A percentile compares a stretch with the other conserved stretches of the same genome.
Evolutionary conservation across 768 basidiomycete genomes (phyloP).

Genomic region (Cystoderma amianthinum): DNA sequence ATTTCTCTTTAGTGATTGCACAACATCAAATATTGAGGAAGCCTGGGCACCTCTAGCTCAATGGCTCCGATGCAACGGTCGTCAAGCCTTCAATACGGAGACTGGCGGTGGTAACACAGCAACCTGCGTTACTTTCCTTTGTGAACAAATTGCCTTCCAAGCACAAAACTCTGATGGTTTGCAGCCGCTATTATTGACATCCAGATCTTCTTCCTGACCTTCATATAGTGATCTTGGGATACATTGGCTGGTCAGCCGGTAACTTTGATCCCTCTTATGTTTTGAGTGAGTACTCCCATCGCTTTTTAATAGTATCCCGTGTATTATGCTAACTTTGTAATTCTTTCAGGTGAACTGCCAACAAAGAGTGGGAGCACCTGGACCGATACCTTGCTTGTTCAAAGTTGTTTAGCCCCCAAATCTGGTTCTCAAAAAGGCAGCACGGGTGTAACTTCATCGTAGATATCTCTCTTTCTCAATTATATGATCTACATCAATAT

Average conservation of each 20-base stretch:
- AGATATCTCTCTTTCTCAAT: no score
- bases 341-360: constrained; percentile 17
- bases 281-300: constrained; percentile 11
- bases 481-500: no score
- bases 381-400: constrained; percentile 35
- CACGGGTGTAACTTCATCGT: no score
- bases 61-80: constrained; percentile 41
- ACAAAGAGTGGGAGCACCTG: constrained; percentile 21
- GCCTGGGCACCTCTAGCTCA: constrained; percentile 38
- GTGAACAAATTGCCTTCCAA: constrained; percentile 38
- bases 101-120: constrained; percentile 51
- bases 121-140: constrained; percentile 37
- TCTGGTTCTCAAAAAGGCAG: constrained; percentile 20
- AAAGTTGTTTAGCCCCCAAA: constrained; percentile 21
- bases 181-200: constrained; percentile 5
- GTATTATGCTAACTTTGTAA: not conserved
- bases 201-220: no score
- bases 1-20: constrained; percentile 27
- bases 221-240: constrained; percentile 40
- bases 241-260: constrained; percentile 56
- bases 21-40: constrained; percentile 44
- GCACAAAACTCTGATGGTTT: constrained; percentile 41
- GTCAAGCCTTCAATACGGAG: constrained; percentile 55
- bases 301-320: not conserved
- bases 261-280: constrained; percentile 37